These are phyloP conservation scores for Excoecaria cochinchinensis DNA, from an alignment of 345 rosid species.

Conservation along the genomic window DNA sequence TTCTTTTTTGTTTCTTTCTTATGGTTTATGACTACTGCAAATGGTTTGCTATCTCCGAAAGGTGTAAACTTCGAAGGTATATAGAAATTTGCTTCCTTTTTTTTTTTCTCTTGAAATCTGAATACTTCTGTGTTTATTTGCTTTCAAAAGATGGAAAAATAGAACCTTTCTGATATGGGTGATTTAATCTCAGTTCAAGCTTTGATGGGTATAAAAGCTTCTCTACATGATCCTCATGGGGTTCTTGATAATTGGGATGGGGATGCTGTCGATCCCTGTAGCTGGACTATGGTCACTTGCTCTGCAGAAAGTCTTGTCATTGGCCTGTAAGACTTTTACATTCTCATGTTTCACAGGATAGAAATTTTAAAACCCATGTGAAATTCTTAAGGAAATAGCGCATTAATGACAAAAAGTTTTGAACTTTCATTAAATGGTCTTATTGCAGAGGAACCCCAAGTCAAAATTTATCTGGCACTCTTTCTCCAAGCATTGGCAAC, in stretches of 20 bases:
- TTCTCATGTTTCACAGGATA: not conserved
- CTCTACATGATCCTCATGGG: conserved; percentile 77
- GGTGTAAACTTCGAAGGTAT: conserved; percentile 93
- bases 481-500: conserved; percentile 85
- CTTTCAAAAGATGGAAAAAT: conserved; percentile 9
- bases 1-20: conserved; percentile 36
- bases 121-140: conserved; percentile 6
- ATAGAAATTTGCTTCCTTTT: not conserved
- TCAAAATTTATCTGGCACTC: conserved; percentile 81
- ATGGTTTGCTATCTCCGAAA: conserved; percentile 73
- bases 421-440: conserved; percentile 21
- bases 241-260: conserved; percentile 91
- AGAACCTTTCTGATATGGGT: conserved; percentile 16
- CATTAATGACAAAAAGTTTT: not conserved
- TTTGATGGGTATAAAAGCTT: conserved; percentile 72
- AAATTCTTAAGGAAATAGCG: not conserved
- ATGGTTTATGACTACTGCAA: conserved; percentile 44
- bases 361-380: not conserved
- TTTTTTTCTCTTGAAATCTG: conserved; percentile 13
- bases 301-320: conserved; percentile 69
- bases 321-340: conserved; percentile 61
- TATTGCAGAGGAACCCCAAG: conserved; percentile 77
- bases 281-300: conserved; percentile 97
- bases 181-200: conserved; percentile 61
- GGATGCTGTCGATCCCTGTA: conserved; percentile 94